Evolutionary conservation across 2,329 filamentous ascomycete genomes (phyloP), one percentile per base, ranked within the genome.

Genomic region (Colletotrichum camelliae): DNA sequence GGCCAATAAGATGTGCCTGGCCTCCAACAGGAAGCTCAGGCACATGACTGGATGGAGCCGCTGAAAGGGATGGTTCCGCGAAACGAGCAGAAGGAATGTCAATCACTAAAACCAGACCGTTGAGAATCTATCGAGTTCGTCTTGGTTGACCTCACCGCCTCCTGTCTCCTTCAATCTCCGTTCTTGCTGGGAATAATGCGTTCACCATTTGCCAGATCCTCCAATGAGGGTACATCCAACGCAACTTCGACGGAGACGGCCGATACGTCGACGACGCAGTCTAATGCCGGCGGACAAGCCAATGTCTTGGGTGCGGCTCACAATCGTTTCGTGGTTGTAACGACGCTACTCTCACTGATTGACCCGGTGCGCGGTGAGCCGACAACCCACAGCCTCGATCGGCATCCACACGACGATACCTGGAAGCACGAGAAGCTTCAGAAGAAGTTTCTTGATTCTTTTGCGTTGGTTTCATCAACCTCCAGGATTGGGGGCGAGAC

Each of bases 381-480:
- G 7, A 81, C 80, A 7, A 75, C 57, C 37, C 33, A 69, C 21
- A 57, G 67, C 15, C 67, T 69, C 0, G 67, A 69, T 62, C 57
- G 43, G 0, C 71, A 80, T 39, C 77, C 77, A 10, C 75, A 80
- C 61, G 78, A 80, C 13, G 62, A 76, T n/a, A n/a, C 21, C 0
- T 71, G 66, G 76, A 74, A 72, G 4, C 35, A 68, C 12, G 62
- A 77, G 43, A 68, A 79, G 13, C 76, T 79, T 1, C 78, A 79
- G 43, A 78, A 80, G 61, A 84, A 82, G 39, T 84, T 83, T 35
- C 80, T 83, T 1, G 82, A 83, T 72, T 83, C 82, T 12, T 82
- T 84, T 60, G 82, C 82, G 2, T 75, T 84, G 29, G 73, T 84
- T 7, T 83, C 79, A 69, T 80, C 82, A 9, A 82, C 79, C 0